These are phyloP conservation scores for Saturnispora galanensis DNA, from an alignment of 805 yeast species.

Conservation along the genomic window DNA sequence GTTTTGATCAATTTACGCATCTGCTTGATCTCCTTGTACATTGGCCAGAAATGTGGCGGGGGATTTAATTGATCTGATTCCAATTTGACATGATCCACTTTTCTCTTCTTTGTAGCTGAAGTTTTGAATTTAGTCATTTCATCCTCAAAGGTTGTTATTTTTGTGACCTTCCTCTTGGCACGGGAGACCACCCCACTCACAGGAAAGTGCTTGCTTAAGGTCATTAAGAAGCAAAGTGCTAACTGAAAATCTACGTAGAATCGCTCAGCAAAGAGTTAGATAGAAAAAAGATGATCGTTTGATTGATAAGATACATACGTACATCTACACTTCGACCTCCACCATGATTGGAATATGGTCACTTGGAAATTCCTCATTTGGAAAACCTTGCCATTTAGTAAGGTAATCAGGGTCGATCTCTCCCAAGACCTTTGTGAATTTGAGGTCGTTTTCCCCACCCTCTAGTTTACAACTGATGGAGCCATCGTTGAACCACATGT, in stretches of 20 bases:
- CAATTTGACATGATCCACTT: conserved; percentile 9
- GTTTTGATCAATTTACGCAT: conserved; percentile 63
- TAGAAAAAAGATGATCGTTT: neutral
- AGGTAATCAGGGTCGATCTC: conserved; percentile 33
- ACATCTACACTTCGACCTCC: conserved; percentile 16
- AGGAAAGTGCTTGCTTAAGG: conserved; percentile 10
- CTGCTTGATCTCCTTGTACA: conserved; percentile 48
- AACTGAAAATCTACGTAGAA: neutral
- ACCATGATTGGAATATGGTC: conserved; percentile 30
- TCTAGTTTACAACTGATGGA: conserved; percentile 16
- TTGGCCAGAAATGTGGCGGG: conserved; percentile 36
- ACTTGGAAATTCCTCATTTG: conserved; percentile 50
- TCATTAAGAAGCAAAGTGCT: conserved; percentile 3
- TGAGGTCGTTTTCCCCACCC: conserved; percentile 26
- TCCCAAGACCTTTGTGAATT: conserved; percentile 38
- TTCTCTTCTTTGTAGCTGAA: conserved; percentile 2
- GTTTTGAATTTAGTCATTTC: conserved; percentile 8
- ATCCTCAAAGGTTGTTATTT: conserved; percentile 6
- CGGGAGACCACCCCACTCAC: neutral
- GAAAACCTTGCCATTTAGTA: conserved; percentile 32
- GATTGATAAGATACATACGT: neutral
- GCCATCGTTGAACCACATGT: conserved; percentile 36
- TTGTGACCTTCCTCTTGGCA: neutral
- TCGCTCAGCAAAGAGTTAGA: neutral
- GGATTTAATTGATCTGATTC: conserved; percentile 2